Conservation (phyloP, 441 rosid genomes). For the Euphorbia schlechtendalii region DNA sequence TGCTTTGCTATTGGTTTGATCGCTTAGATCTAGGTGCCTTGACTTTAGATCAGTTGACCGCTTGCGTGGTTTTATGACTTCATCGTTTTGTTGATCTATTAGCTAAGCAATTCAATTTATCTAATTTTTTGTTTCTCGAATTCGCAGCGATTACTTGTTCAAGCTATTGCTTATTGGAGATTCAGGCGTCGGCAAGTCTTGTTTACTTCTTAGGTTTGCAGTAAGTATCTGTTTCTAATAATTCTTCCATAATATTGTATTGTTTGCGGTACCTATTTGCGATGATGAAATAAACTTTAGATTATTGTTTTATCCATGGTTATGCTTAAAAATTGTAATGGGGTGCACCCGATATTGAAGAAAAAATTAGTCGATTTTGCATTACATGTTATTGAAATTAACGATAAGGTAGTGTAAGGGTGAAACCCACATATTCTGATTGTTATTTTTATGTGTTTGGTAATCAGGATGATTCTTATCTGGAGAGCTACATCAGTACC, state of each 20-base stretch:
- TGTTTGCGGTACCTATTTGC: not conserved
- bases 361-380: not conserved
- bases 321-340: not conserved
- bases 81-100: not conserved
- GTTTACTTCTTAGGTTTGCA: constrained; percentile 33
- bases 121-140: not conserved
- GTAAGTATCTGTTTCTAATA: constrained; percentile 17
- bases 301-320: not conserved
- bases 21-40: constrained; percentile 32
- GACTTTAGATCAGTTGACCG: constrained; percentile 27
- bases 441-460: not conserved
- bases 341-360: not conserved
- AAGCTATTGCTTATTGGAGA: constrained; percentile 37
- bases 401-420: not conserved
- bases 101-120: not conserved
- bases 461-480: constrained; percentile 86
- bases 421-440: not conserved
- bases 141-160: constrained; percentile 33
- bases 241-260: not conserved
- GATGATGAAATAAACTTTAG: not conserved
- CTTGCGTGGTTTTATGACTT: not conserved
- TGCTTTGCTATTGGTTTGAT: constrained; percentile 11
- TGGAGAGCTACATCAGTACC: constrained; percentile 96
- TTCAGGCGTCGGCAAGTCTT: constrained; percentile 35
- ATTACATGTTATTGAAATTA: no score